Conservation (phyloP, 192 early-diverging fungal species). For the Gaertneriomyces semiglobifer region DNA sequence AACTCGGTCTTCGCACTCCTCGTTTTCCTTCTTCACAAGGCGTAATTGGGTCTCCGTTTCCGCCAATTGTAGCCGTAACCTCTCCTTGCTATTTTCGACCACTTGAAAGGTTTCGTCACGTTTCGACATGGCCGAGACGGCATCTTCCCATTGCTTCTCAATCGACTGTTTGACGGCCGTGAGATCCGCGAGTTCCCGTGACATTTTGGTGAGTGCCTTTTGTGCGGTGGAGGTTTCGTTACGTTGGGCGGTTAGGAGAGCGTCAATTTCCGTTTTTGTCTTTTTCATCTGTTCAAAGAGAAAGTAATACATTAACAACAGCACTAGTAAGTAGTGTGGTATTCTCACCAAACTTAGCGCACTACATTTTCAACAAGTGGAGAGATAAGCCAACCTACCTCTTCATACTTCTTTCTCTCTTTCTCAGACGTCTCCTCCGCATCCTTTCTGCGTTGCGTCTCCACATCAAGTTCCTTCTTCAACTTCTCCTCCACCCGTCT, state of each 20-base stretch:
- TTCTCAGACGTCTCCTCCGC: constrained; percentile 33
- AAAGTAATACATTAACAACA: not conserved
- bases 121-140: constrained; percentile 50
- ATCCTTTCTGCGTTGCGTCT: constrained; percentile 22
- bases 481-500: constrained; percentile 46
- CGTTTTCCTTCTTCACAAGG: constrained; percentile 32
- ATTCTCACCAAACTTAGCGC: not conserved
- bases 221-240: constrained; percentile 43
- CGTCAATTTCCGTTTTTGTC: constrained; percentile 36
- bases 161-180: constrained; percentile 22
- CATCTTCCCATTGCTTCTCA: constrained; percentile 55
- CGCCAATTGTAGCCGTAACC: constrained; percentile 17
- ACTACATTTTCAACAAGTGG: not conserved
- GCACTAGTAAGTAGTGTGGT: not conserved
- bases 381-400: constrained; percentile 17
- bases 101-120: constrained; percentile 43
- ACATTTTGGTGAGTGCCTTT: constrained; percentile 41
- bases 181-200: constrained; percentile 38
- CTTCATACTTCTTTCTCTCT: constrained; percentile 37
- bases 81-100: constrained; percentile 32
- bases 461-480: constrained; percentile 42
- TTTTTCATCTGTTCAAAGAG: constrained; percentile 21
- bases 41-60: constrained; percentile 27
- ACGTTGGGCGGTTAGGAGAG: constrained; percentile 39
- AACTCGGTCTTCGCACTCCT: constrained; percentile 30